Evolutionary conservation across 2,329 filamentous ascomycete species (phyloP).

Genomic region (Clathrospora elynae): DNA sequence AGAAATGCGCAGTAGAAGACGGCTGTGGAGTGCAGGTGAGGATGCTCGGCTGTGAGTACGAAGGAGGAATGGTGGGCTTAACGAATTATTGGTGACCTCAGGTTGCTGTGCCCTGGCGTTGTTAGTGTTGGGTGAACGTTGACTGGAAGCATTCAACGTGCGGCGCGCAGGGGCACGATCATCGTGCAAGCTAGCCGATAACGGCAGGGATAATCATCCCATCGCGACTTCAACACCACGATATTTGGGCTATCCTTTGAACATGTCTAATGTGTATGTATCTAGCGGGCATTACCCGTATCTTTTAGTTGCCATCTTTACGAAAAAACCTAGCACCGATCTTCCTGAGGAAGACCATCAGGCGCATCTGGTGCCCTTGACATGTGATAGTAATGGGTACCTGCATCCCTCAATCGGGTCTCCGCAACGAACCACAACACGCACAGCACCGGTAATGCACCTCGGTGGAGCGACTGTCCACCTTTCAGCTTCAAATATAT

Average conservation of each 20-base stretch:
- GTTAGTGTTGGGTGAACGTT: constrained; percentile 19
- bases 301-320: too few relatives aligned
- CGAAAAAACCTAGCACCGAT: too few relatives aligned
- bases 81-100: too few relatives aligned
- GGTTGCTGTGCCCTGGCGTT: too few relatives aligned
- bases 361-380: not conserved
- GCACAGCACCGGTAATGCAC: not conserved
- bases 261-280: too few relatives aligned
- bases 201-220: constrained; percentile 25
- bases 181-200: constrained; percentile 26
- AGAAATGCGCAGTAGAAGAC: not conserved
- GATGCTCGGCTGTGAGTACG: too few relatives aligned
- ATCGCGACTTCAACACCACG: constrained; percentile 12
- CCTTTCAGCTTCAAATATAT: constrained; percentile 6
- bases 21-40: not conserved
- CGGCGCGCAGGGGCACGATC: constrained; percentile 37
- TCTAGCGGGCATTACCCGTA: too few relatives aligned
- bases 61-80: too few relatives aligned
- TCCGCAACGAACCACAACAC: constrained; percentile 15
- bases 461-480: constrained; percentile 5
- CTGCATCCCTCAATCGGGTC: constrained; percentile 12
- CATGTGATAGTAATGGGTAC: constrained; percentile 12
- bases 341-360: too few relatives aligned
- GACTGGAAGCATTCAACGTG: constrained; percentile 24
- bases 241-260: not conserved